Base-by-base conservation (phyloP, 1,284 basidiomycete genomes). In the Lentinula novae-zelandiae region DNA sequence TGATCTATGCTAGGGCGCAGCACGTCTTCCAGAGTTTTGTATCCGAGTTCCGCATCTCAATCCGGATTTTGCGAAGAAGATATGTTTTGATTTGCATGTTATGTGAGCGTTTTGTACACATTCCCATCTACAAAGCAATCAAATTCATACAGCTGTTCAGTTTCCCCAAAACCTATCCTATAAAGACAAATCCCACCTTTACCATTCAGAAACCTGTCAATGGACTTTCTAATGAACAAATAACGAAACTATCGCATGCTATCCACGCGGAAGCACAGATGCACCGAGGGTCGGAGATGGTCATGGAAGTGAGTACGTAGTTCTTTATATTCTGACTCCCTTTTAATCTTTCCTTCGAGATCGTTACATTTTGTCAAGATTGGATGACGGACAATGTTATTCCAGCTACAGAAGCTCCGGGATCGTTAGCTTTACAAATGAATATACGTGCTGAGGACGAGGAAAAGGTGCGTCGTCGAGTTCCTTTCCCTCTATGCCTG, bases 151-250 rank as follows among this genome's bases (percentile, higher is more conserved):
- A 5, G 7, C 36, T 8, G 36, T 38, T 38, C 63, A 92, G 89
- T 70, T 83, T 92, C 62, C 89, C 90, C 3, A 90, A 87, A 72
- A 90, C 89, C 57, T 91, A 91, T 70, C 90, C 90, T 10, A 73
- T 76, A 2, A 79, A 86, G 57, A 85, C 87, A 27, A 82, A 78
- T 51, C 86, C 90, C 3, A 82, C 78, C 2, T 89, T 92, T 66
- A 78, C 82, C 4, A 80, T 91, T 46, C 81, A 87, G 69, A 85
- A 83, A 65, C 86, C 86, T 31, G 80, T 82, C 59, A 74, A 76
- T 42, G 87, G 88, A 27, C 67, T 92, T 38, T 76, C 71, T 48
- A 74, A 78, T 49, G 78, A 82, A 17, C 77, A 89, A 65, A 72
- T 86, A 52, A 73, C 75, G 44, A 82, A 77, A 51, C 70, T 92